phyloP scores from a whole-genome alignment of 768 basidiomycete genomes.

The Tricholoma matsutake region DNA sequence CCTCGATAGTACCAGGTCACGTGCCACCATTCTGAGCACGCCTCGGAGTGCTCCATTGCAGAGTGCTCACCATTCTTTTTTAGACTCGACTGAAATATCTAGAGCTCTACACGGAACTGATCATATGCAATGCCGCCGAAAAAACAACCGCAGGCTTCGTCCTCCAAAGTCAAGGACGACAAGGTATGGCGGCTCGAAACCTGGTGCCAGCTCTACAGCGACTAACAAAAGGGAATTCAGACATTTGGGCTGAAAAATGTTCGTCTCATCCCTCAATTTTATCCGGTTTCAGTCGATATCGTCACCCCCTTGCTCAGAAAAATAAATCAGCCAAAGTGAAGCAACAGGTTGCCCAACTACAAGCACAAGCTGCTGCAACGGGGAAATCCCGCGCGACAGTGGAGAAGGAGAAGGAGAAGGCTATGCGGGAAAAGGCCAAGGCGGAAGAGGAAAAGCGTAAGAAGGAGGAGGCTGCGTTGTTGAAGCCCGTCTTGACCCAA shows the following conservation, averaged over 20 bases:
- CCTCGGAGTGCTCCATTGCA: too few relatives aligned
- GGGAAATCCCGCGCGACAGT: constrained; percentile 81
- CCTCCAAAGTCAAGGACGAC: constrained; percentile 23
- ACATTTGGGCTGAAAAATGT: constrained; percentile 25
- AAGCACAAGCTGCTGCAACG: constrained; percentile 66
- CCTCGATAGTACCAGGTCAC: too few relatives aligned
- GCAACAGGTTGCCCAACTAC: constrained; percentile 74
- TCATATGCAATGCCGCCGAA: constrained; percentile 21
- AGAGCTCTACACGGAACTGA: background rate
- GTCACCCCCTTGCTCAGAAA: constrained; percentile 54
- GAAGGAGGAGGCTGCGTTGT: constrained; percentile 82
- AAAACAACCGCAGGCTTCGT: constrained; percentile 21
- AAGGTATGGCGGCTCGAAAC: constrained; percentile 14
- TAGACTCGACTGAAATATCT: background rate
- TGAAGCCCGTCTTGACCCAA: constrained; percentile 78
- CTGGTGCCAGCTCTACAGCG: background rate
- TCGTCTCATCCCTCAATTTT: background rate
- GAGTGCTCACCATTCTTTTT: too few relatives aligned
- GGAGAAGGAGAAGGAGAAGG: constrained; percentile 86
- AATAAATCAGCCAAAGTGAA: constrained; percentile 94
- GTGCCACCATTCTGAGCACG: too few relatives aligned
- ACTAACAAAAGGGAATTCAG: constrained; percentile 10
- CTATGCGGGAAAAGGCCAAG: constrained; percentile 69
- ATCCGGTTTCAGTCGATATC: constrained; percentile 9
- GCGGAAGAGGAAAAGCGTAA: constrained; percentile 77